These are phyloP conservation scores for Suillus sp. DNA, from an alignment of 768 basidiomycete species.

Conservation along the genomic window DNA sequence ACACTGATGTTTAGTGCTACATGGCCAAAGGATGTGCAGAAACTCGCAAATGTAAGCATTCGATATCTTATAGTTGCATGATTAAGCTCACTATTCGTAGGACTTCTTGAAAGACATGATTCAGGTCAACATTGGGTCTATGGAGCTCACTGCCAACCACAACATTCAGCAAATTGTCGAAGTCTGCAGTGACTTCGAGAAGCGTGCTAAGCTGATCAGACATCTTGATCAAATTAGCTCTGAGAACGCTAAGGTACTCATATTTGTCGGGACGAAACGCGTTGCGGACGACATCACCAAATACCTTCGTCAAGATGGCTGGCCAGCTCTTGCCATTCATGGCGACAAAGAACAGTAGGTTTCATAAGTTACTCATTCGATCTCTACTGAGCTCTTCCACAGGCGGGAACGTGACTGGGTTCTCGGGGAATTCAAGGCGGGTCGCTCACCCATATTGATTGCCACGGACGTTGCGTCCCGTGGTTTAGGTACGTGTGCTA, in stretches of 20 bases:
- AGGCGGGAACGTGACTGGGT: conserved; percentile 99
- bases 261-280: conserved; percentile 97
- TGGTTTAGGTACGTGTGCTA: conserved; percentile 92
- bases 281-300: conserved; percentile 99
- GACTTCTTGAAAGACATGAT: conserved; percentile 97
- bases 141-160: conserved; percentile 98
- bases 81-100: conserved; percentile 37
- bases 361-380: not conserved
- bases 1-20: conserved; percentile 99
- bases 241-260: conserved; percentile 98
- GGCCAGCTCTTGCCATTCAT: conserved; percentile 99
- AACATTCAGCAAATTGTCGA: conserved; percentile 96
- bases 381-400: conserved; percentile 4
- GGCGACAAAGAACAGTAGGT: conserved; percentile 98
- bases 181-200: conserved; percentile 96
- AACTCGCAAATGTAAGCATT: conserved; percentile 77
- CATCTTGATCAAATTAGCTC: conserved; percentile 95
- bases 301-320: conserved; percentile 95
- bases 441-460: conserved; percentile 95
- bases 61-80: not conserved
- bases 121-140: conserved; percentile 98
- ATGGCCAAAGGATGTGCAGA: conserved; percentile 99
- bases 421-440: conserved; percentile 95
- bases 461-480: conserved; percentile 99
- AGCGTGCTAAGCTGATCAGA: conserved; percentile 93